Evolutionary conservation across 306 rosid genomes (phyloP).

Genomic region (Quercus rubra): DNA sequence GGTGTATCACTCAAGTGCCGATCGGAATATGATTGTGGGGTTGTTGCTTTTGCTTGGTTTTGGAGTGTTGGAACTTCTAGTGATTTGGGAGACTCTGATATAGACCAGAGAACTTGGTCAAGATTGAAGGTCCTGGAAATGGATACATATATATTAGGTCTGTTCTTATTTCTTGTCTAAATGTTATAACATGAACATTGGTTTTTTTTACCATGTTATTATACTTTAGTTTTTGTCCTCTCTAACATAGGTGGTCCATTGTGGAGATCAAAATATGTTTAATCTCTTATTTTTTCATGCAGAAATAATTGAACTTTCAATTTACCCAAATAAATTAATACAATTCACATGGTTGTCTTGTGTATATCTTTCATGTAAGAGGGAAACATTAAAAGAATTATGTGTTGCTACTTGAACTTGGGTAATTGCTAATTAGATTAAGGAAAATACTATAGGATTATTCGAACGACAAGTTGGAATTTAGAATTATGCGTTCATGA

Average conservation of each 20-base stretch:
- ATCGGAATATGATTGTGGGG: constrained; percentile 21
- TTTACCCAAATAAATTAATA: background rate
- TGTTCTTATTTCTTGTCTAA: background rate
- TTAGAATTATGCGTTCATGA: no score
- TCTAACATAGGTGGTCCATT: background rate
- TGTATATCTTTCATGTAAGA: background rate
- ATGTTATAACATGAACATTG: background rate
- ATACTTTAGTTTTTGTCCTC: background rate
- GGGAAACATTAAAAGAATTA: background rate
- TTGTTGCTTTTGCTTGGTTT: constrained; percentile 25
- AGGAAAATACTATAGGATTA: no score
- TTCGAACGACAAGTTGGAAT: no score
- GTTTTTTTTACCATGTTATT: background rate
- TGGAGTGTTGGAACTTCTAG: constrained; percentile 19
- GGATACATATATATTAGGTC: background rate
- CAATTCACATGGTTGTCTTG: background rate
- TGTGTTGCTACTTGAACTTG: background rate
- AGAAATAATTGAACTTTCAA: background rate
- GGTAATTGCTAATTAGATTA: background rate
- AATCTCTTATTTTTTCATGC: background rate
- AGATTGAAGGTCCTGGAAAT: background rate
- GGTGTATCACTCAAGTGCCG: constrained; percentile 28
- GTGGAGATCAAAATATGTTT: background rate
- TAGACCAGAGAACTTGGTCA: background rate
- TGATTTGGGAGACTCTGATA: constrained; percentile 1